Evolutionary conservation across 1,139 yeast species (phyloP), one percentile per base, ranked within the genome.

Genomic region (Suzukiozyma palmioleophila): DNA sequence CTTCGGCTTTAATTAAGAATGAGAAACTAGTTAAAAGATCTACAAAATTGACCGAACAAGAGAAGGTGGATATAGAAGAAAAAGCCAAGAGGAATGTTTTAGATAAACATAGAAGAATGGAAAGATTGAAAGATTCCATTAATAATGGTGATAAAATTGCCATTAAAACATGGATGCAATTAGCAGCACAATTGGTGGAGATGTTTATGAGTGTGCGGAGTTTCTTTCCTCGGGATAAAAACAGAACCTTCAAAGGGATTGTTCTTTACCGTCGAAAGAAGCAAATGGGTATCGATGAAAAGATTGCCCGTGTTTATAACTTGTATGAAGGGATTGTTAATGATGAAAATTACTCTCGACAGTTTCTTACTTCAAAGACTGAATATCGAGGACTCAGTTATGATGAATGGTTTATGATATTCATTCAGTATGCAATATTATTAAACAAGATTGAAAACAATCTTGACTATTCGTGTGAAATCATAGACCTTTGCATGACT

Each of bases 391-490:
- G 96, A 0, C 64, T 89, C 15, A 67, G 72, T 1, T 86, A 86
- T 54, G 85, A 83, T 34, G 75, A 75, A 30, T 92, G 98, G 98
- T 88, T 89, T 56, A 79, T 77, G 45, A 66, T 92, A 8, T 87
- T 89, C 53, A 82, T 89, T 72, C 85, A 83, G 51, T 79, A 84
- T 50, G 81, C 95, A 0, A 57, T 92, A 18, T 68, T 81, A 18
- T 70, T 84, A 35, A 80, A 88, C 0, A 73, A 71, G 41, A 75
- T 71, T 51, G 90, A 84, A 39, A 67, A 74, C 30, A 77, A 79
- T 27, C 45, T 62, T 2, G 81, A 77, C 16, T 85, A 82, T 55
- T 95, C 96, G 0, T 68, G 73, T 36, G 76, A 82, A 41, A 76
- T 87, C 7, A 69, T 88, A 33, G 85, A 82, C 34, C 77, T 84